Evolutionary conservation across 257 asterid genomes (phyloP).

Genomic region (Apocynum venetum): DNA sequence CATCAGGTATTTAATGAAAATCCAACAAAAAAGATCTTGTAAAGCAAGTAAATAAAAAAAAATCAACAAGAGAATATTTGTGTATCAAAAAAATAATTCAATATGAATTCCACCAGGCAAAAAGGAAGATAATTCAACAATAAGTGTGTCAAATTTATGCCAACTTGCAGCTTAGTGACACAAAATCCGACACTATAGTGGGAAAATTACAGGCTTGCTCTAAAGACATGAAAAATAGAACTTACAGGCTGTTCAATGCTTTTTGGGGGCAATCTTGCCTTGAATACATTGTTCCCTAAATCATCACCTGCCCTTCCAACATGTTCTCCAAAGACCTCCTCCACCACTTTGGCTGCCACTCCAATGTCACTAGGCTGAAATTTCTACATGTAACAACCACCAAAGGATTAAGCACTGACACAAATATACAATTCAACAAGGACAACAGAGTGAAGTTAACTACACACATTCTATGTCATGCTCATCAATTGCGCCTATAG

Average conservation of each 20-base stretch:
- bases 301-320: constrained; percentile 25
- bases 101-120: background rate
- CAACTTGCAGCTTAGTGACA: background rate
- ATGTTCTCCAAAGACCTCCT: constrained; percentile 24
- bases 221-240: constrained; percentile 4
- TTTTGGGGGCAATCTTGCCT: constrained; percentile 32
- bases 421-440: background rate
- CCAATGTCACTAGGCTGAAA: constrained; percentile 44
- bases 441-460: background rate
- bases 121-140: background rate
- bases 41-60: background rate
- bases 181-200: background rate
- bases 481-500: background rate
- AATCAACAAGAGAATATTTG: background rate
- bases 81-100: background rate
- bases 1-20: background rate
- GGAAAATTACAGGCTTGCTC: background rate
- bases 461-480: background rate
- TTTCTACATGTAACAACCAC: constrained; percentile 36
- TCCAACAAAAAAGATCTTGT: background rate
- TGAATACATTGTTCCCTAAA: constrained; percentile 18
- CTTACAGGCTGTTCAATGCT: constrained; percentile 56
- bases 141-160: background rate
- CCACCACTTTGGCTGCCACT: constrained; percentile 33
- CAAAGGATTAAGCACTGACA: constrained; percentile 12